Evolutionary conservation across 495 filamentous ascomycete species (phyloP).

Genomic region (Usnea hakonensis): DNA sequence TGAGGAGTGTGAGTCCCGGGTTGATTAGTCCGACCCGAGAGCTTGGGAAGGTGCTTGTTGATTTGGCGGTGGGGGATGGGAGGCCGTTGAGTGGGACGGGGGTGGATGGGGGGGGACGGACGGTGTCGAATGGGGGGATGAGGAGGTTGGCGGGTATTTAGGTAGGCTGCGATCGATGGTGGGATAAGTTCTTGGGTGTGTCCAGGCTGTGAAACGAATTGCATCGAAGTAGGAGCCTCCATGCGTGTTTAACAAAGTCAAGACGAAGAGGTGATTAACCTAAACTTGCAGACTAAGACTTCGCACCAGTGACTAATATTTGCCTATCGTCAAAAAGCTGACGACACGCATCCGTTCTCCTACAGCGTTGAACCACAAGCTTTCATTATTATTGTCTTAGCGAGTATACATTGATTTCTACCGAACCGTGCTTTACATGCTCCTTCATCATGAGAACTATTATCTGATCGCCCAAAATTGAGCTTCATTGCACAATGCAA

Average conservation of each 20-base stretch:
- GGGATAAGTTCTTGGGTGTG: neutral
- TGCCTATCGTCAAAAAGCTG: too few species aligned
- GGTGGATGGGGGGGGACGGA: conserved; percentile 38
- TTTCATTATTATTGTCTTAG: too few species aligned
- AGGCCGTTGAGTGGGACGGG: conserved; percentile 37
- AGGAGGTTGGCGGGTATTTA: conserved; percentile 37
- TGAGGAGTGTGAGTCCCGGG: conserved; percentile 14
- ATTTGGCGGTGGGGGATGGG: conserved; percentile 54
- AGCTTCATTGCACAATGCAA: neutral
- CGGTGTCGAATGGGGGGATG: conserved; percentile 42
- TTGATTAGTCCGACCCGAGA: conserved; percentile 32
- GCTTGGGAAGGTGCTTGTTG: conserved; percentile 40
- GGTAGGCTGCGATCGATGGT: neutral
- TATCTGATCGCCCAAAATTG: neutral
- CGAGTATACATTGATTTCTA: neutral
- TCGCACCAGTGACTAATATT: too few species aligned
- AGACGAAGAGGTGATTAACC: too few species aligned
- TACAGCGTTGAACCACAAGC: neutral
- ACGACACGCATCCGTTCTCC: neutral
- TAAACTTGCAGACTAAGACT: too few species aligned
- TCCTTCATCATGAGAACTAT: neutral
- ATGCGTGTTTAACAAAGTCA: too few species aligned
- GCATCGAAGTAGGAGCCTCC: too few species aligned
- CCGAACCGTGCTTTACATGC: too few species aligned
- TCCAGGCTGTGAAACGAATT: too few species aligned